Percentiles rank a stretch among this genome's conserved stretches.
Conservation (phyloP, 1,284 basidiomycete species). For the Vanrija pseudolonga region DNA sequence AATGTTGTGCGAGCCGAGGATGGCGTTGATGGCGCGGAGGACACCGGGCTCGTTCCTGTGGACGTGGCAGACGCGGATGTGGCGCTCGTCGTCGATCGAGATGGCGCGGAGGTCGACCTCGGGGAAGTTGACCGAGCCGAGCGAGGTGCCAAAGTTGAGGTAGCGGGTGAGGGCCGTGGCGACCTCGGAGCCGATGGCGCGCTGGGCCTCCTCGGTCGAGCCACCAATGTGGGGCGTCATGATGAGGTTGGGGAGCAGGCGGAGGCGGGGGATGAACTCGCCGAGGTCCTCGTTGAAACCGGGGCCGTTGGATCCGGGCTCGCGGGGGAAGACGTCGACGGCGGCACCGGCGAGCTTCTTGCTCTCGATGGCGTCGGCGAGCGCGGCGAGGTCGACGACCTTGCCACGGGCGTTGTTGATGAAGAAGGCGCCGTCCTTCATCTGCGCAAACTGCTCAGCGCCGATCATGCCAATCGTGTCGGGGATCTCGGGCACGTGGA, state of each 20-base stretch:
- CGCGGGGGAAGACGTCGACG: slow-evolving; percentile 90
- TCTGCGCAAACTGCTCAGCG: slow-evolving; percentile 68
- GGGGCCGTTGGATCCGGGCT: slow-evolving; percentile 86
- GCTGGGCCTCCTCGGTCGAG: slow-evolving; percentile 97
- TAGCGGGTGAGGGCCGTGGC: slow-evolving; percentile 80
- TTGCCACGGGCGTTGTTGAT: slow-evolving; percentile 97
- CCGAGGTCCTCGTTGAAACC: slow-evolving; percentile 80
- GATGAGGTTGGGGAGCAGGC: slow-evolving; percentile 78
- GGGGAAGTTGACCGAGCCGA: slow-evolving; percentile 97
- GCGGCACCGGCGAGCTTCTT: slow-evolving; percentile 90
- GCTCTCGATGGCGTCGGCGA: slow-evolving; percentile 75
- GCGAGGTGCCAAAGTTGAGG: slow-evolving; percentile 84
- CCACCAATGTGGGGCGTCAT: slow-evolving; percentile 98
- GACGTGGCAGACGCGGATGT: slow-evolving; percentile 90
- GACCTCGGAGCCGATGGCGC: slow-evolving; percentile 96
- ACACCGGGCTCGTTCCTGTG: slow-evolving; percentile 98
- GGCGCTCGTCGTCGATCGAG: slow-evolving; percentile 69
- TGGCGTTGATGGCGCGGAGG: slow-evolving; percentile 89
- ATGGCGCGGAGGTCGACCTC: slow-evolving; percentile 95
- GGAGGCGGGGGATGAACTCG: slow-evolving; percentile 69
- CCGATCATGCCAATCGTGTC: slow-evolving; percentile 97
- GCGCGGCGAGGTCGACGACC: slow-evolving; percentile 90
- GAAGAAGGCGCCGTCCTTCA: slow-evolving; percentile 94
- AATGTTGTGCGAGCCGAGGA: slow-evolving; percentile 90
- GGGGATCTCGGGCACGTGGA: slow-evolving; percentile 94